phyloP scores from a whole-genome alignment of 2,329 filamentous ascomycete genomes.

The Hymenoscyphus fraxineus region DNA sequence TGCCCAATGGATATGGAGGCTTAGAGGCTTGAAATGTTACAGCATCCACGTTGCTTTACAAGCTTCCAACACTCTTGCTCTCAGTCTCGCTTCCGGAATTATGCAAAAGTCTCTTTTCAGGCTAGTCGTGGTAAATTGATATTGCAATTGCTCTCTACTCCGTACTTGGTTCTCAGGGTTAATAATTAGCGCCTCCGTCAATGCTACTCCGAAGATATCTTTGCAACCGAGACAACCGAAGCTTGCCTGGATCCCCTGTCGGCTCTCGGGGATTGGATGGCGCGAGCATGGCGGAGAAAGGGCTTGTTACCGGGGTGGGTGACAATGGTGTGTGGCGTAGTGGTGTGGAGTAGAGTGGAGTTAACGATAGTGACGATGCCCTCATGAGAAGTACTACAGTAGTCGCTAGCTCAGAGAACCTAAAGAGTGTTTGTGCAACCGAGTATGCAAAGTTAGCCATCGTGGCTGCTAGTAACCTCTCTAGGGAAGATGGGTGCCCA shows the following conservation, averaged over 20 bases:
- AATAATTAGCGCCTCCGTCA: not conserved
- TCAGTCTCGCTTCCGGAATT: not conserved
- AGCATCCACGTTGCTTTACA: not conserved
- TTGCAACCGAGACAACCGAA: constrained; percentile 11
- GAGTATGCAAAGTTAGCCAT: not conserved
- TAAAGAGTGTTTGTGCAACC: not conserved
- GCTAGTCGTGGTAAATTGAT: not conserved
- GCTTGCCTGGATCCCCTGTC: not conserved
- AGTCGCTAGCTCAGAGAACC: too few relatives aligned
- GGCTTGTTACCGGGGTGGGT: not conserved
- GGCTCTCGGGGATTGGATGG: constrained; percentile 1
- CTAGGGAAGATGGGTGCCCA: not conserved
- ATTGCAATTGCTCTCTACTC: not conserved
- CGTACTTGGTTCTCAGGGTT: not conserved
- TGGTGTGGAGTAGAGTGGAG: too few relatives aligned
- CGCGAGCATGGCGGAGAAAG: constrained; percentile 3
- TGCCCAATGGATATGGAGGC: not conserved
- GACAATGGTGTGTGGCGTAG: not conserved
- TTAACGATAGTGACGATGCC: not conserved
- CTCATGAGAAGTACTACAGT: not conserved
- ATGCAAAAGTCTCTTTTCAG: constrained; percentile 3
- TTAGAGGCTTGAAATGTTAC: not conserved
- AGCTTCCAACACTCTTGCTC: constrained; percentile 6
- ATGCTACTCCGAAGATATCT: constrained; percentile 1
- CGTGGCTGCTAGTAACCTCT: not conserved